phyloP scores from a whole-genome alignment of 2,329 filamentous ascomycete genomes.

The Calonectria leucothoes region DNA sequence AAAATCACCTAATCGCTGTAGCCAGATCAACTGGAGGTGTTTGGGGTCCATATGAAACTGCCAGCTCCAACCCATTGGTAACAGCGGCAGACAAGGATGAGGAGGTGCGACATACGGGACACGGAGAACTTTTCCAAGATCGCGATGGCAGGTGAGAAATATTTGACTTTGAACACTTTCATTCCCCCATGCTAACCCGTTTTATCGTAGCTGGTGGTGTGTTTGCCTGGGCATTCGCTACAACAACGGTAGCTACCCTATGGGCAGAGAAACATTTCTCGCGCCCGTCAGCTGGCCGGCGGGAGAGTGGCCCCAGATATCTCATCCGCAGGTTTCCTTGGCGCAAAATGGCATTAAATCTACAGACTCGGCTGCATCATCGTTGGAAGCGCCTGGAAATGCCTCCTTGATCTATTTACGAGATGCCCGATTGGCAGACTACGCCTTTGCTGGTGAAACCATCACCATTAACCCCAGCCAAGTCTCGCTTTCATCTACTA shows the following conservation, averaged over 20 bases:
- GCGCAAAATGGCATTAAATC: background rate
- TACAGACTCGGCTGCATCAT: too few species aligned
- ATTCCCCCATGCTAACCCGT: background rate
- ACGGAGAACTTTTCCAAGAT: constrained; percentile 1
- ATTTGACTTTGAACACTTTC: too few species aligned
- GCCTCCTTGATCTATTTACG: background rate
- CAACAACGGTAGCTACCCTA: background rate
- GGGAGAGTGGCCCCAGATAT: background rate
- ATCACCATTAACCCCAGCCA: background rate
- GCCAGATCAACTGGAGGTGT: constrained; percentile 52
- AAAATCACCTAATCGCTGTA: constrained; percentile 55
- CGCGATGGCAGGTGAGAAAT: background rate
- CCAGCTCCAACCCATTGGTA: background rate
- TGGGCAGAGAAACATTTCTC: constrained; percentile 6
- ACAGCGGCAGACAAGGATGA: background rate
- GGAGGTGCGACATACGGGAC: background rate
- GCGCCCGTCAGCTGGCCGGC: background rate
- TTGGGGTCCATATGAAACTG: constrained; percentile 45
- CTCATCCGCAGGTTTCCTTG: background rate
- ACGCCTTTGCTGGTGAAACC: background rate
- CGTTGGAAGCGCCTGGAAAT: background rate
- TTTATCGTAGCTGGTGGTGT: background rate
- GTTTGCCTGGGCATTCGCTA: constrained; percentile 1
- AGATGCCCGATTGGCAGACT: background rate
- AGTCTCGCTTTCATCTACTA: background rate